Evolutionary conservation across 2,329 filamentous ascomycete genomes (phyloP), one percentile per base, ranked within the genome.

Genomic region (Fonsecaea erecta): DNA sequence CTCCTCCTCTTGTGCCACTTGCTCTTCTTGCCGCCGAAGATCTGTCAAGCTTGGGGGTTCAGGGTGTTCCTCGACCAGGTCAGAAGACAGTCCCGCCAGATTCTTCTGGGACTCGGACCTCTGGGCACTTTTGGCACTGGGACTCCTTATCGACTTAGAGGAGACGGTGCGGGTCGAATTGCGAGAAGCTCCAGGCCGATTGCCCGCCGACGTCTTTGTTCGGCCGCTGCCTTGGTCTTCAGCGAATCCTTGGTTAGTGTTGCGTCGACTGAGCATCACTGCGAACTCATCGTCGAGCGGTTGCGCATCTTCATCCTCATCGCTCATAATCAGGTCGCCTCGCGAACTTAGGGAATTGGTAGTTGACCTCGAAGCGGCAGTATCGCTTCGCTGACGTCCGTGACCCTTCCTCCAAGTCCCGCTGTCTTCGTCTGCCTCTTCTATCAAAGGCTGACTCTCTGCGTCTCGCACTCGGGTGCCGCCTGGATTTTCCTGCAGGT

Each of bases 261-360:
- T 85, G 70, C 90, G 87, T 59, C 90, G 86, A 66, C 93, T 89
- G 67, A 97, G 82, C 2, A 88, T 87, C 75, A 96, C 88, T 2
- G 93, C 91, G 72, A 98, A 96, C 74, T 97, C 93, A 74, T 97
- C 94, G 72, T 94, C 92, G 18, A 98, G 80, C 12, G 93, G 91
- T n/a, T 97, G 87, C 0, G 94, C 94, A 77, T 98, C 94, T 26
- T 60, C 57, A 68, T 96, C 92, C 60, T 93, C 92, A 73, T 96
- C 93, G 72, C 93, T 97, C 0, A 92, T 92, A 71, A 97, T 95
- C 12, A 98, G 81, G 77, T 98, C 94, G 1, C 93, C 93, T 53
- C 94, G 84, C 11, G 93, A 97, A 72, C 93, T 90, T 69, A 90
- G 88, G 5, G 93, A 97, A 75, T 94, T 93, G 30, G 88, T 90